phyloP scores from a whole-genome alignment of 257 asterid species.

The Solanum chilense region DNA sequence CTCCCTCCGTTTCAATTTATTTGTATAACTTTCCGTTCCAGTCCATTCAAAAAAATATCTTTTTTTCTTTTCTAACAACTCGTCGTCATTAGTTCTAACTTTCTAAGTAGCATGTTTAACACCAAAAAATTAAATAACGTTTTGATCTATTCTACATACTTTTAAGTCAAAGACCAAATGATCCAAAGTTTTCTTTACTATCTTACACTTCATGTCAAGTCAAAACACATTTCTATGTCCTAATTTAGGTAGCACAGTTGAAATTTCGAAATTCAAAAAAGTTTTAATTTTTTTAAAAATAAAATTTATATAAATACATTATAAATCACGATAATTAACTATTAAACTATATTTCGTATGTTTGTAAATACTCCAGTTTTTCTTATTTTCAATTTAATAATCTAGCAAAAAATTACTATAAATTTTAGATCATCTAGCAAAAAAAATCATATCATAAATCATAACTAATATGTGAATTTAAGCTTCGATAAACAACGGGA shows the following conservation, averaged over 20 bases:
- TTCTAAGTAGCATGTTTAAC: neutral
- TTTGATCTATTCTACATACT: neutral
- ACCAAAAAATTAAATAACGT: neutral
- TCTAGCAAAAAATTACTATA: neutral
- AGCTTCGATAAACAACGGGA: neutral
- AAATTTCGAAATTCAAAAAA: too few relatives aligned
- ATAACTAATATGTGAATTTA: neutral
- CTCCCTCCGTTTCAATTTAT: too few relatives aligned
- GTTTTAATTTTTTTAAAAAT: too few relatives aligned
- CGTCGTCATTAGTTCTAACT: neutral
- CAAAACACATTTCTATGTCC: too few relatives aligned
- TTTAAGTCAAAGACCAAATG: neutral
- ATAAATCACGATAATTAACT: too few relatives aligned
- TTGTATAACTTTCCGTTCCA: too few relatives aligned
- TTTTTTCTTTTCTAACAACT: neutral
- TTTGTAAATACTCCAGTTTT: neutral
- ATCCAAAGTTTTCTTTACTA: fast-evolving
- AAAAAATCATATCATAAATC: neutral
- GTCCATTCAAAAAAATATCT: neutral
- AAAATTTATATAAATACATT: too few relatives aligned
- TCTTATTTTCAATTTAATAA: neutral
- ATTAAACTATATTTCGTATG: neutral
- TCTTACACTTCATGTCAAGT: too few relatives aligned
- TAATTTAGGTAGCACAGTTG: too few relatives aligned
- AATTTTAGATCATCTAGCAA: neutral